Base-by-base conservation (phyloP, 1,139 yeast genomes). In the Protomyces gravidus region DNA sequence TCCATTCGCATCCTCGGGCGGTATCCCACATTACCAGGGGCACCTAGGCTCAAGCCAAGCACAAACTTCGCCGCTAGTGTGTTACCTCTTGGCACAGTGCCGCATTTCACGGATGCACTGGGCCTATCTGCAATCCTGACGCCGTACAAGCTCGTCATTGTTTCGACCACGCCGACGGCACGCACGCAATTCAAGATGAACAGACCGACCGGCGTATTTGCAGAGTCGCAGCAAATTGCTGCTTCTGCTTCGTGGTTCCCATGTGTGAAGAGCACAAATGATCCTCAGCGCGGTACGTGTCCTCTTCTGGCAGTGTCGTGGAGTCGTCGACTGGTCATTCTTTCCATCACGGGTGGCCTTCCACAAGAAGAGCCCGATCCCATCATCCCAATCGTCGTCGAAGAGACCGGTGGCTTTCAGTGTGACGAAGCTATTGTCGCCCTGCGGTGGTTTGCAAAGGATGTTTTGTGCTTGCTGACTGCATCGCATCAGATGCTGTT, bases 221-320 rank as follows among this genome's bases (percentile, higher is more conserved):
- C 58, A 23, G 47, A 46, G 28, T 28, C 51, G 6, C 28, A 46
- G 25, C 36, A 25, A 4, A 46, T 53, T 30, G 25, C 50, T 26
- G 58, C 47, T n/a, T 32, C 32, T n/a, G 50, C 51, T 25, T 45
- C 46, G 7, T 53, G 58, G 58, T 53, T 28, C 40, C 58, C 58
- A n/a, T 17, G 45, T n/a, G 32, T 36, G n/a, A 9, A 30, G 11
- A 36, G 27, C 25, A 11, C 23, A 42, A 36, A 11, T 7, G 50
- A 21, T 21, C 45, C 32, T 13, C 30, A 21, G 4, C n/a, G n/a
- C 7, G 42, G 39, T 11, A 55, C 65, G 17, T 63, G 63, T 40
- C 82, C 90, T 0, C 73, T 77, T 61, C 70, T 88, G 46, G 90
- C 86, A 0, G 86, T 82, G 67, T 75, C 85, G 40, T 85, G 89